Base-by-base conservation (phyloP, 805 yeast genomes). In the Schwanniomyces pseudopolymorphus region DNA sequence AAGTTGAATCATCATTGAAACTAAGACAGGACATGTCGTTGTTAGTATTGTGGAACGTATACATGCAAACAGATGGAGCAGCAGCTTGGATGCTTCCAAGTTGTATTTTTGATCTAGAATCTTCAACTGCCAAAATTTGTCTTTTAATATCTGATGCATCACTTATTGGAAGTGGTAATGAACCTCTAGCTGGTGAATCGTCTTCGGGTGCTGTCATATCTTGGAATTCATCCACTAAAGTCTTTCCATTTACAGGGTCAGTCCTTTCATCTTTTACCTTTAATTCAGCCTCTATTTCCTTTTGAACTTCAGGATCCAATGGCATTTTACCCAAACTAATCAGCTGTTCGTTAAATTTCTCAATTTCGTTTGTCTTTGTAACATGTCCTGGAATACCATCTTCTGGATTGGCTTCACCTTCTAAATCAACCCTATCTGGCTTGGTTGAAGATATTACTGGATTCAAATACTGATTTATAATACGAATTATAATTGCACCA, bases 1-100 rank as follows among this genome's bases (percentile, higher is more conserved):
- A 58, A 19, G 91, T 82, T 14, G 92, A 83, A 64, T 92, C 97
- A 44, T 85, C 87, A 57, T 92, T 89, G 71, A 92, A 92, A 52
- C 84, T 87, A 40, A 92, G 62, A 42, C 90, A 81, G n/a, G 95
- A 87, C 77, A 94, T 72, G 50, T 87, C 95, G 53, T 86, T 85
- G 61, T 89, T 85, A 9, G 97, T 88, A 67, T 94, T 94, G 73
- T 94, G 99, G 71, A 94, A 91, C 0, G 98, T 92, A 72, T 94
- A 94, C 96, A 92, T 89, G 67, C 98, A 94, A 28, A 92, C 96
- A 46, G 96, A 87, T 19, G 99, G 99, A 21, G 92, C 80, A 19
- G 89, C 74, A 3, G 95, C 86, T 67, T 87, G 96, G 26, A 79
- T 67, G 6, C 59, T 44, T 4, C 84, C 74, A 43, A 92, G 63